Evolutionary conservation across 352 stramenopile species (phyloP).

Genomic region (Phytophthora pluvialis): DNA sequence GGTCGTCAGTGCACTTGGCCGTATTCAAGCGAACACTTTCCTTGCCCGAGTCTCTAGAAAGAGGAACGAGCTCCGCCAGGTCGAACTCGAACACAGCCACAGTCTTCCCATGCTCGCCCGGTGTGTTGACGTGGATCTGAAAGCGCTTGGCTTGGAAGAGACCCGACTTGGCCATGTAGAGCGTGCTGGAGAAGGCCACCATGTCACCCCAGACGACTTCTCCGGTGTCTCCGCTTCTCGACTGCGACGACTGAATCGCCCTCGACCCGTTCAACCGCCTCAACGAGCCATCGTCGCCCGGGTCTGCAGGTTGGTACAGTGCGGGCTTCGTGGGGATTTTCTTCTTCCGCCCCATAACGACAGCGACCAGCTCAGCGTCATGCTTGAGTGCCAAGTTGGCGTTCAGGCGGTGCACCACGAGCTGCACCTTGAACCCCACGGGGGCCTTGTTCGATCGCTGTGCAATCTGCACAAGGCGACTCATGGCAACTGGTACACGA

Average conservation of each 20-base stretch:
- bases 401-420: slow-evolving; percentile 72
- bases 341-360: slow-evolving; percentile 80
- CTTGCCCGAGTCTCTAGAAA: slow-evolving; percentile 66
- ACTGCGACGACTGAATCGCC: slow-evolving; percentile 34
- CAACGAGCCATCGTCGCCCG: slow-evolving; percentile 34
- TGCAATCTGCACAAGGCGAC: slow-evolving; percentile 69
- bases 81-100: slow-evolving; percentile 77
- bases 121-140: slow-evolving; percentile 53
- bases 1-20: slow-evolving; percentile 62
- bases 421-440: slow-evolving; percentile 72
- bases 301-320: slow-evolving; percentile 46
- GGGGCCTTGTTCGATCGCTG: slow-evolving; percentile 65
- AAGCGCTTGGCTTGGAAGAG: slow-evolving; percentile 78
- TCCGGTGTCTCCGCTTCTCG: slow-evolving; percentile 36
- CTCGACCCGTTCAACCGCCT: slow-evolving; percentile 35
- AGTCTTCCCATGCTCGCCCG: slow-evolving; percentile 55
- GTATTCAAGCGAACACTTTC: slow-evolving; percentile 65
- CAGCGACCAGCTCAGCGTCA: slow-evolving; percentile 57
- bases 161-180: slow-evolving; percentile 79
- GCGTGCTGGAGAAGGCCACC: slow-evolving; percentile 73
- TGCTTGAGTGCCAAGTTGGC: slow-evolving; percentile 56
- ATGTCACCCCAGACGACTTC: slow-evolving; percentile 82
- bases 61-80: slow-evolving; percentile 65
- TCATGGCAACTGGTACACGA: slow-evolving; percentile 41
- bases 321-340: slow-evolving; percentile 64